Evolutionary conservation across 2,329 filamentous ascomycete species (phyloP).

Genomic region (Orbilia brochopaga): DNA sequence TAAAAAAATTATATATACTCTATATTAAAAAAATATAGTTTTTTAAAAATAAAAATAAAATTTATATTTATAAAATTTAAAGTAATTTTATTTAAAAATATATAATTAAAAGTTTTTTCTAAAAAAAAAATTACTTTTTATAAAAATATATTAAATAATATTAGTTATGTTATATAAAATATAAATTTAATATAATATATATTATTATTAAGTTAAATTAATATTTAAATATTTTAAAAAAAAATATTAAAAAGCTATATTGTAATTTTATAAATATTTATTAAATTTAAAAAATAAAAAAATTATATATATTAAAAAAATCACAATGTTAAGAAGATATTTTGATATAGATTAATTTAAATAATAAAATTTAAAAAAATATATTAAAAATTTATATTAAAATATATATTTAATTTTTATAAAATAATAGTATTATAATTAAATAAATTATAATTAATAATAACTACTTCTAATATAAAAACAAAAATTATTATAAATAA

Average conservation of each 20-base stretch:
- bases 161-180: too few species aligned
- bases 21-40: conserved; percentile 24
- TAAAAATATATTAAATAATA: conserved; percentile 27
- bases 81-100: conserved; percentile 13
- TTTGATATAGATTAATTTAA: conserved; percentile 31
- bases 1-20: conserved; percentile 23
- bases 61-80: conserved; percentile 36
- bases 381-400: conserved; percentile 45
- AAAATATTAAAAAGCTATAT: too few species aligned
- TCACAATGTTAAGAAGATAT: too few species aligned
- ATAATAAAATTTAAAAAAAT: conserved; percentile 50
- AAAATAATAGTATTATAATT: neutral
- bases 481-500: neutral
- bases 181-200: too few species aligned
- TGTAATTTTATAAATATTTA: too few species aligned
- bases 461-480: neutral
- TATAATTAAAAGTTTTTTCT: conserved; percentile 7
- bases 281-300: too few species aligned
- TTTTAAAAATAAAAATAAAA: conserved; percentile 32
- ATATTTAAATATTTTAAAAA: too few species aligned
- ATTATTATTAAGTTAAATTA: conserved; percentile 22
- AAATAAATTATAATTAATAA: neutral
- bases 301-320: too few species aligned
- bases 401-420: neutral
- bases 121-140: conserved; percentile 18